Evolutionary conservation across 129 eudicot species (phyloP).

Genomic region (Mikania micrantha): DNA sequence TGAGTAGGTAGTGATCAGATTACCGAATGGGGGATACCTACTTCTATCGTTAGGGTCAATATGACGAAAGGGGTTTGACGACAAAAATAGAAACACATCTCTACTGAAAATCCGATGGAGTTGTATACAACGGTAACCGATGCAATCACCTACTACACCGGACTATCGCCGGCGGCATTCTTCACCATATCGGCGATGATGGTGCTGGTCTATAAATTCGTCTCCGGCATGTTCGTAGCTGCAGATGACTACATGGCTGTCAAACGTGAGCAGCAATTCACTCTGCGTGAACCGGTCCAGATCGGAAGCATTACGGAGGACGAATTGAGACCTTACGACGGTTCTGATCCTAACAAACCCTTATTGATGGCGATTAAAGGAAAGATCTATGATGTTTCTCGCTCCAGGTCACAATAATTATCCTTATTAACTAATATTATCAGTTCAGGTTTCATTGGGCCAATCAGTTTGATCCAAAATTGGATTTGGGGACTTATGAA

Average conservation of each 20-base stretch:
- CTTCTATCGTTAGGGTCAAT: not conserved
- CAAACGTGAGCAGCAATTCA: slow-evolving; percentile 38
- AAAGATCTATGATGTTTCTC: slow-evolving; percentile 84
- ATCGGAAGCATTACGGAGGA: slow-evolving; percentile 59
- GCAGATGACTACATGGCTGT: slow-evolving; percentile 55
- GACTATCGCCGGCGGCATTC: slow-evolving; percentile 66
- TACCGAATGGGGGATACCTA: too few species aligned
- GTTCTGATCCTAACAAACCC: slow-evolving; percentile 73
- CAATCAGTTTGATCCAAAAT: too few species aligned
- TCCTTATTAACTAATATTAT: not conserved
- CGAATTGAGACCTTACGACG: slow-evolving; percentile 61
- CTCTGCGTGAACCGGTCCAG: slow-evolving; percentile 62
- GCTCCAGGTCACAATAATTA: slow-evolving; percentile 48
- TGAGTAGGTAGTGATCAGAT: too few species aligned
- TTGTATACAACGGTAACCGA: slow-evolving; percentile 28
- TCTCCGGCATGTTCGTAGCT: slow-evolving; percentile 63
- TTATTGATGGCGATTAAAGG: slow-evolving; percentile 86
- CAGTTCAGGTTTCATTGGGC: too few species aligned
- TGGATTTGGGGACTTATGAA: not conserved
- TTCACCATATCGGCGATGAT: slow-evolving; percentile 58
- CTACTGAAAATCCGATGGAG: slow-evolving; percentile 7
- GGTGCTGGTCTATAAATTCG: slow-evolving; percentile 55
- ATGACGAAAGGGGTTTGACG: not conserved
- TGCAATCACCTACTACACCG: slow-evolving; percentile 49
- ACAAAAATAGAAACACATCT: not conserved